These are phyloP conservation scores for Coleophoma eucalyptorum DNA, from an alignment of 2,329 filamentous ascomycete species.

Conservation along the genomic window DNA sequence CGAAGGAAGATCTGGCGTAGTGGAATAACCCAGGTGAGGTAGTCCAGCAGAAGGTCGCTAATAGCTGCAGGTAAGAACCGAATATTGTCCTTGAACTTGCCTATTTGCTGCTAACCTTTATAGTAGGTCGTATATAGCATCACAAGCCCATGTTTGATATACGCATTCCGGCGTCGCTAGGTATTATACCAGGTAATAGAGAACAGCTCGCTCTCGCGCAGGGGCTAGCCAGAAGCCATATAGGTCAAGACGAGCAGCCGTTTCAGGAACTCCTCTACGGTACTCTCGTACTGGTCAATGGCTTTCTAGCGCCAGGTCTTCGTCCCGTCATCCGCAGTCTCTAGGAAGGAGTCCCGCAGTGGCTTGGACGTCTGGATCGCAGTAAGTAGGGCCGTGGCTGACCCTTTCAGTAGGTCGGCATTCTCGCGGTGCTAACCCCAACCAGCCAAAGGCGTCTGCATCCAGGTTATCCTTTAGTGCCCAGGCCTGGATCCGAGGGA, in stretches of 20 bases:
- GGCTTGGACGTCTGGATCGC: slow-evolving; percentile 1
- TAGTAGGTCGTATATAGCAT: slow-evolving; percentile 12
- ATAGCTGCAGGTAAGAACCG: slow-evolving; percentile 8
- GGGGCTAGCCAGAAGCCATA: background rate
- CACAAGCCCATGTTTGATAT: slow-evolving; percentile 10
- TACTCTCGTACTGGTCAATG: slow-evolving; percentile 7
- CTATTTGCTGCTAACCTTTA: slow-evolving; percentile 11
- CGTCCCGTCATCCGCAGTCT: background rate
- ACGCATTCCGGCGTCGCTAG: background rate
- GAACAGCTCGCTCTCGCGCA: slow-evolving; percentile 6
- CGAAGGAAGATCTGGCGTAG: too few relatives aligned
- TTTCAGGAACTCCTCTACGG: slow-evolving; percentile 9
- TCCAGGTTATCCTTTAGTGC: slow-evolving; percentile 10
- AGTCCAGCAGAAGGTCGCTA: slow-evolving; percentile 8
- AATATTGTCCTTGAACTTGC: slow-evolving; percentile 12
- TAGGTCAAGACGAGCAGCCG: slow-evolving; percentile 4
- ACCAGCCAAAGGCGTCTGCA: slow-evolving; percentile 6
- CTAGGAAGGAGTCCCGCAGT: slow-evolving; percentile 8
- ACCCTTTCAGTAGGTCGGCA: slow-evolving; percentile 6
- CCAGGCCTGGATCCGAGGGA: slow-evolving; percentile 6
- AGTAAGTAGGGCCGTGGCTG: slow-evolving; percentile 1
- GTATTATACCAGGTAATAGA: slow-evolving; percentile 9
- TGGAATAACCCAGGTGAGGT: slow-evolving; percentile 6
- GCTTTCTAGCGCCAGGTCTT: slow-evolving; percentile 1
- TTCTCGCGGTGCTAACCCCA: slow-evolving; percentile 8